Conservation (phyloP, 106 monocot genomes). For the Dioscorea zingiberensis region DNA sequence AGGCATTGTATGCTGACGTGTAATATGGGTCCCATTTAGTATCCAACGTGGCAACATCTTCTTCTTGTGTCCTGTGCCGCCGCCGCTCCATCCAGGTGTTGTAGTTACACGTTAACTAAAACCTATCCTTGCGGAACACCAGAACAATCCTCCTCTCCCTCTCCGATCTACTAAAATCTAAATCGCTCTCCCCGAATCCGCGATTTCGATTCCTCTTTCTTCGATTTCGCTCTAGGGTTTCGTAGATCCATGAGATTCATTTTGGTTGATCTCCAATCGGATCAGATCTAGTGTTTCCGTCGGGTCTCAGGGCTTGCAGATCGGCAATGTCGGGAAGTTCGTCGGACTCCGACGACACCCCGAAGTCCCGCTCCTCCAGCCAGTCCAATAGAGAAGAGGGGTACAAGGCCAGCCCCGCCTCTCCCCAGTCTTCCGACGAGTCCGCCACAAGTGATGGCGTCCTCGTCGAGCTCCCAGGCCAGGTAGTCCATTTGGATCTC, state of each 20-base stretch:
- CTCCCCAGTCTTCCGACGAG: constrained; percentile 36
- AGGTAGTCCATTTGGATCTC: constrained; percentile 17
- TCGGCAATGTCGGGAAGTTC: constrained; percentile 7
- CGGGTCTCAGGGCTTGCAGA: not conserved
- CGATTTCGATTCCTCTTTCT: not conserved
- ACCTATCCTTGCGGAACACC: too few relatives aligned
- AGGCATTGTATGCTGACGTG: too few relatives aligned
- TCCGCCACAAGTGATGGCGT: constrained; percentile 83
- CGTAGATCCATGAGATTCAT: not conserved
- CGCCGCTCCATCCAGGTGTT: too few relatives aligned
- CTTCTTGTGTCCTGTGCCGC: too few relatives aligned
- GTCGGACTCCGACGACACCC: constrained; percentile 22
- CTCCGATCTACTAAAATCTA: not conserved
- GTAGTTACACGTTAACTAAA: too few relatives aligned
- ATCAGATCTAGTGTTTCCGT: not conserved
- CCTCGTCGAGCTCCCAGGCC: constrained; percentile 75
- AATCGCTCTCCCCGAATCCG: not conserved
- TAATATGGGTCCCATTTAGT: too few relatives aligned
- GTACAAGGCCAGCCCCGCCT: constrained; percentile 17
- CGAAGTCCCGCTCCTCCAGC: constrained; percentile 11
- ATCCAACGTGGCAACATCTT: too few relatives aligned
- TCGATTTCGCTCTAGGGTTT: not conserved
- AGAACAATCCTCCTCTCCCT: not conserved
- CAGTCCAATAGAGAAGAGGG: constrained; percentile 5
- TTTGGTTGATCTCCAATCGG: not conserved